These are phyloP conservation scores for Candida ortonii DNA, from an alignment of 805 yeast genomes.

Conservation along the genomic window DNA sequence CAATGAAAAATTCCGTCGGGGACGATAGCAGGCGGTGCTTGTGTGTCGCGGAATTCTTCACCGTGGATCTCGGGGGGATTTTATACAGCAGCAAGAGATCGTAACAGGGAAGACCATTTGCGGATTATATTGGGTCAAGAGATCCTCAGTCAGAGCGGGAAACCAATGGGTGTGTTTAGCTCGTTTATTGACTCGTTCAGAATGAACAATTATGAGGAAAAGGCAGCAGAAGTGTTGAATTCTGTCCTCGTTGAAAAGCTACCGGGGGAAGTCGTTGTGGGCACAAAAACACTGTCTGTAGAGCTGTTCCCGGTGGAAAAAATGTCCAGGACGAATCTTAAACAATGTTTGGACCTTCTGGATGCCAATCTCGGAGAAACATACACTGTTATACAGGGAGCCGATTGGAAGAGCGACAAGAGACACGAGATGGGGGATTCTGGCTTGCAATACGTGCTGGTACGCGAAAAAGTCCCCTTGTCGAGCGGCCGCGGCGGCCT, in stretches of 20 bases:
- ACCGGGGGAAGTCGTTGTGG: background rate
- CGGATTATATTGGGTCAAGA: too few relatives aligned
- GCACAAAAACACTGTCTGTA: background rate
- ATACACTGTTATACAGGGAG: slow-evolving; percentile 32
- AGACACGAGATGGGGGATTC: slow-evolving; percentile 43
- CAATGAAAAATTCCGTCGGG: too few relatives aligned
- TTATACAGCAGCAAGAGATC: too few relatives aligned
- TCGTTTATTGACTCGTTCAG: too few relatives aligned
- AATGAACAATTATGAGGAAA: slow-evolving; percentile 2
- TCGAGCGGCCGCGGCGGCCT: too few relatives aligned
- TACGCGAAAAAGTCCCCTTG: too few relatives aligned
- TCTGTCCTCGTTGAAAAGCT: background rate
- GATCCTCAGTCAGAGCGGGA: too few relatives aligned
- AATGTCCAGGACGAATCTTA: slow-evolving; percentile 1
- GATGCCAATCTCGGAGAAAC: slow-evolving; percentile 27
- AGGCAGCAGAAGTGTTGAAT: slow-evolving; percentile 2
- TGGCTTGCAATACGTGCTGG: slow-evolving; percentile 44
- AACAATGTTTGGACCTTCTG: slow-evolving; percentile 22
- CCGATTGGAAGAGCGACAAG: slow-evolving; percentile 42
- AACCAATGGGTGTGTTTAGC: too few relatives aligned
- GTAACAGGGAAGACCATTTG: too few relatives aligned
- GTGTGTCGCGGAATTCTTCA: too few relatives aligned
- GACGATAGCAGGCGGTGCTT: too few relatives aligned
- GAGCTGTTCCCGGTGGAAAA: slow-evolving; percentile 6
- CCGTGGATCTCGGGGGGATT: too few relatives aligned